phyloP scores from a whole-genome alignment of 1,284 basidiomycete genomes.

The Grifola frondosa region DNA sequence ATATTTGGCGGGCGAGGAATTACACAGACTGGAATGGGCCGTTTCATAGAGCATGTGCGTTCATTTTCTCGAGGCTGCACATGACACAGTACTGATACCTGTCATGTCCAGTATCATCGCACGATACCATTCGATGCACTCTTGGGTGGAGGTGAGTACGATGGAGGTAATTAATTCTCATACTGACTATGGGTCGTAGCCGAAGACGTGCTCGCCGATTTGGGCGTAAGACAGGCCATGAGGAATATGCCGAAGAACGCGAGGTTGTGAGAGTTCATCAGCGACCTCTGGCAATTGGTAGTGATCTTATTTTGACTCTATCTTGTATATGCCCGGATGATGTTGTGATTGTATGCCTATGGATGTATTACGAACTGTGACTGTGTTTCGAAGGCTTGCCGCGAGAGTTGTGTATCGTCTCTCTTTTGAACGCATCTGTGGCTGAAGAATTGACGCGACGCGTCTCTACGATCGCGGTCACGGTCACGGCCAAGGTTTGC shows the following conservation, averaged over 20 bases:
- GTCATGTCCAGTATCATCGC: slow-evolving; percentile 53
- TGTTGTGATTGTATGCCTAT: too few species aligned
- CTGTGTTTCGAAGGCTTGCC: too few species aligned
- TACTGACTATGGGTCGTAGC: slow-evolving; percentile 31
- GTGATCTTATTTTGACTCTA: too few species aligned
- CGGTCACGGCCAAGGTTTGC: too few species aligned
- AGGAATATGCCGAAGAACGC: slow-evolving; percentile 56
- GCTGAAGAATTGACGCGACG: too few species aligned
- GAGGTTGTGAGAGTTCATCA: slow-evolving; percentile 40
- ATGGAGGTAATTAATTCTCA: not conserved
- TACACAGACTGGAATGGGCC: slow-evolving; percentile 73
- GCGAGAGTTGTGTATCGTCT: too few species aligned
- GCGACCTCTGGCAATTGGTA: too few species aligned
- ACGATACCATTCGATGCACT: slow-evolving; percentile 69
- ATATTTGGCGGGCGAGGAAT: slow-evolving; percentile 81
- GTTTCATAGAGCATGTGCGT: slow-evolving; percentile 66
- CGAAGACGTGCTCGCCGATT: slow-evolving; percentile 68
- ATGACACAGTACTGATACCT: slow-evolving; percentile 5
- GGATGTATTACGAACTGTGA: too few species aligned
- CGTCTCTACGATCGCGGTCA: too few species aligned
- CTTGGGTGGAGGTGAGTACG: slow-evolving; percentile 57
- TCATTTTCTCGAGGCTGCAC: not conserved
- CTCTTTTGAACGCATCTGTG: too few species aligned
- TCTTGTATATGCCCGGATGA: too few species aligned
- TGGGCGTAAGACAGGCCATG: slow-evolving; percentile 66